A percentile compares a stretch with the other conserved stretches of the same genome.
Evolutionary conservation across 1,139 yeast species (phyloP).

Genomic region (Candida albicans): DNA sequence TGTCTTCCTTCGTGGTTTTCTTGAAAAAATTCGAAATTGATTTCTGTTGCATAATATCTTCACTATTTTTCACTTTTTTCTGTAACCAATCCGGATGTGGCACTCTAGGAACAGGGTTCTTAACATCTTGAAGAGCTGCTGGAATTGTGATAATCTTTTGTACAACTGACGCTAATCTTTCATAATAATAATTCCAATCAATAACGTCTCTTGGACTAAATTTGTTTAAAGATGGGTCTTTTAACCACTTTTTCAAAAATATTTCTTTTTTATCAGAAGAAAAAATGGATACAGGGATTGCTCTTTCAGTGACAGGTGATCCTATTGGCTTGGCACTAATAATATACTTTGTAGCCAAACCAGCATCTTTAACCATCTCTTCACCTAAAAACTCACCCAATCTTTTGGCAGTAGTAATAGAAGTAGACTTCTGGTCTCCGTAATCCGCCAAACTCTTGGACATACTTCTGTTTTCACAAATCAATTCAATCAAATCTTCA

Average conservation of each 20-base stretch:
- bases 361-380: constrained; percentile 96
- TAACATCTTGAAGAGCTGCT: constrained; percentile 86
- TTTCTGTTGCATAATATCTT: constrained; percentile 73
- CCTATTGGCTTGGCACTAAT: constrained; percentile 81
- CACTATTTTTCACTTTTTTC: constrained; percentile 55
- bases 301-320: constrained; percentile 94
- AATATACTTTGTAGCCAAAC: constrained; percentile 92
- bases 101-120: constrained; percentile 95
- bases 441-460: constrained; percentile 88
- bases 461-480: constrained; percentile 97
- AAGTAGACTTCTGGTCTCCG: constrained; percentile 87
- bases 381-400: constrained; percentile 96
- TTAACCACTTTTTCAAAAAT: constrained; percentile 83
- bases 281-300: constrained; percentile 94
- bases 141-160: constrained; percentile 97
- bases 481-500: constrained; percentile 88
- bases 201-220: constrained; percentile 87
- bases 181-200: constrained; percentile 93
- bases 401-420: constrained; percentile 91
- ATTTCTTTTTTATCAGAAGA: constrained; percentile 70
- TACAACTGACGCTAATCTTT: constrained; percentile 87
- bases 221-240: constrained; percentile 73
- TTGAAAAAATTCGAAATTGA: constrained; percentile 60
- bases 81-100: constrained; percentile 94
- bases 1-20: constrained; percentile 35